Evolutionary conservation across 1,284 basidiomycete genomes (phyloP).

Genomic region (Uromyces viciae-fabae): DNA sequence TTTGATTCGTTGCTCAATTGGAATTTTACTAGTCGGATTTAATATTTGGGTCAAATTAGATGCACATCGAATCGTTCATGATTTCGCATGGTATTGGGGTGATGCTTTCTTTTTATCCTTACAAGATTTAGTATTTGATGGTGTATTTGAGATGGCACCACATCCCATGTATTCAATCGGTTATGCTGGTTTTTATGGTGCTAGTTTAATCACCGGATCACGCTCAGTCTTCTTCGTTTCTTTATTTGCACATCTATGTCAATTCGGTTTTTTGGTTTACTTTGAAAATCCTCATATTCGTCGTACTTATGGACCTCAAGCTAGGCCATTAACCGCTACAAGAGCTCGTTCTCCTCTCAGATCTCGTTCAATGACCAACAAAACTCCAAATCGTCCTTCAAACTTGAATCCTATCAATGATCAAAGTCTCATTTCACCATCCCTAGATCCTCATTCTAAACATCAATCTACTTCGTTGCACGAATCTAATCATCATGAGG

Average conservation of each 20-base stretch:
- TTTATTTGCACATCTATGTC: conserved; percentile 83
- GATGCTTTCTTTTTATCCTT: conserved; percentile 82
- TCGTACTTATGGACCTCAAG: conserved; percentile 41
- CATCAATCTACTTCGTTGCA: conserved; percentile 12
- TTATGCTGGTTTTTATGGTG: conserved; percentile 71
- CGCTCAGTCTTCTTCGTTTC: conserved; percentile 90
- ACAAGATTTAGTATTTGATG: conserved; percentile 81
- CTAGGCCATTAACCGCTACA: conserved; percentile 47
- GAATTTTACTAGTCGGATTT: conserved; percentile 79
- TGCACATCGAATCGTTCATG: conserved; percentile 90
- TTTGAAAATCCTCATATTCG: conserved; percentile 88
- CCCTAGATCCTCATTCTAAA: conserved; percentile 7
- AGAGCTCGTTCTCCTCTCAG: conserved; percentile 24
- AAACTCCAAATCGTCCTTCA: conserved; percentile 3
- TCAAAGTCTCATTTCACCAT: background rate
- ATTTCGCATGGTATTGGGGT: conserved; percentile 82
- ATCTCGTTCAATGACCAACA: conserved; percentile 6
- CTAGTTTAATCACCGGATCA: conserved; percentile 81
- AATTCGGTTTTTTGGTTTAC: conserved; percentile 91
- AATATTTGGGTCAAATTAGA: conserved; percentile 99
- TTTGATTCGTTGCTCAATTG: conserved; percentile 78
- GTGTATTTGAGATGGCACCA: conserved; percentile 85
- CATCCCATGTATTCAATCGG: conserved; percentile 91
- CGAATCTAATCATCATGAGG: conserved; percentile 2
- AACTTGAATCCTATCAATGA: background rate